phyloP scores from a whole-genome alignment of 176 grass and related monocot species.

The Aegilops tauschii region DNA sequence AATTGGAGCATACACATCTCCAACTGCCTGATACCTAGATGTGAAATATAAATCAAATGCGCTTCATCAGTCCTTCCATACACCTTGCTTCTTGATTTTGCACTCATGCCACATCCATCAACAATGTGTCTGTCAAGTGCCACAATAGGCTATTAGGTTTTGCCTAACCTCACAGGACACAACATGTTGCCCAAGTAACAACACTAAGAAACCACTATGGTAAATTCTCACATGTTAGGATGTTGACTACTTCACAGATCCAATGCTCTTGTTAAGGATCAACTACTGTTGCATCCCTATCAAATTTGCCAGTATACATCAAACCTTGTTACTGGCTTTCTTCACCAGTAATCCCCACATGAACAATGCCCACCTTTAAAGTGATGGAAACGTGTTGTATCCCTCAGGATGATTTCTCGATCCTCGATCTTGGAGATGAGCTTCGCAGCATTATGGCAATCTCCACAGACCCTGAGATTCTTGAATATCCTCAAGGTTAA shows the following conservation, averaged over 20 bases:
- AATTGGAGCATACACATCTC: not conserved
- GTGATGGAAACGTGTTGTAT: constrained; percentile 70
- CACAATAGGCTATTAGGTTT: not conserved
- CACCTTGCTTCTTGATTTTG: not conserved
- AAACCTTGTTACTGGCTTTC: not conserved
- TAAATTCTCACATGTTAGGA: constrained; percentile 3
- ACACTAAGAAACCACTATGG: not conserved
- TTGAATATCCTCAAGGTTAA: constrained; percentile 60
- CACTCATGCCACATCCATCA: not conserved
- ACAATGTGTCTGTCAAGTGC: not conserved
- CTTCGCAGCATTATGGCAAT: constrained; percentile 71
- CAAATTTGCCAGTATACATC: not conserved
- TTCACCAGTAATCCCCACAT: constrained; percentile 78
- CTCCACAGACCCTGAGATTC: constrained; percentile 68
- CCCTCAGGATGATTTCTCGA: constrained; percentile 60
- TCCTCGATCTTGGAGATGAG: constrained; percentile 63
- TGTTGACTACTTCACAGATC: not conserved
- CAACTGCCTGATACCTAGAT: not conserved
- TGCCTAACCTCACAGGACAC: not conserved
- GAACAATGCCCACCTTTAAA: constrained; percentile 64
- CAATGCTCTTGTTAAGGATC: not conserved
- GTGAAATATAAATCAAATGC: not conserved
- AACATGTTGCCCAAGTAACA: not conserved
- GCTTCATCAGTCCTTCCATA: not conserved
- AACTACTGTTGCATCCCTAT: not conserved